Percentiles rank a stretch among this genome's conserved stretches.
These are phyloP conservation scores for Podospora bellae-mahoneyi DNA, from an alignment of 495 filamentous ascomycete species.

Conservation along the genomic window DNA sequence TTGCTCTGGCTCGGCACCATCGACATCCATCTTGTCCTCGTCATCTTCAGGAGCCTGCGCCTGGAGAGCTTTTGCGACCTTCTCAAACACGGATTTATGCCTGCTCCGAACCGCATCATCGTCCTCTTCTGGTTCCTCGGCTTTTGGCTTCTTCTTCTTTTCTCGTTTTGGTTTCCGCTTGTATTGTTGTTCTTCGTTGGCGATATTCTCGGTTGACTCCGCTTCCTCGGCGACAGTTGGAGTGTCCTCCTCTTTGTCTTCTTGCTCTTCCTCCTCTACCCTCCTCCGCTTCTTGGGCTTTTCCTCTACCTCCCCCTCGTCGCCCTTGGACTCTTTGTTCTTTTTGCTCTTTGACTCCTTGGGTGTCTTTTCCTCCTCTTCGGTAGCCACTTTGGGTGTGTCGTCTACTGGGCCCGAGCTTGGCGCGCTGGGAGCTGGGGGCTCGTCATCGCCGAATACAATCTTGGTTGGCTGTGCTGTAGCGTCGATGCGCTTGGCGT, in stretches of 20 bases:
- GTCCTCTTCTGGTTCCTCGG: conserved; percentile 16
- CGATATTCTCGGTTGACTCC: background rate
- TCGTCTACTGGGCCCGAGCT: background rate
- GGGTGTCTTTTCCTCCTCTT: conserved; percentile 3
- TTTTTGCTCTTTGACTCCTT: background rate
- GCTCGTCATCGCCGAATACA: conserved; percentile 10
- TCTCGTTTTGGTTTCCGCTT: conserved; percentile 25
- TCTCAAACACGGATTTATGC: conserved; percentile 47
- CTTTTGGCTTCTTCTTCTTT: conserved; percentile 38
- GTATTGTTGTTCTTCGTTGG: background rate
- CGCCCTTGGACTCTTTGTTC: background rate
- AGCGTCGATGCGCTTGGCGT: conserved; percentile 5
- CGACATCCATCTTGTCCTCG: conserved; percentile 30
- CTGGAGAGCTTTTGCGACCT: conserved; percentile 47
- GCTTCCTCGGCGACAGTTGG: background rate
- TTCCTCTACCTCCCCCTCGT: background rate
- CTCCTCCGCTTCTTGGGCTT: background rate
- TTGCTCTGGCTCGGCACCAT: conserved; percentile 22
- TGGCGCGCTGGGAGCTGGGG: conserved; percentile 5
- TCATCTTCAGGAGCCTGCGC: conserved; percentile 18
- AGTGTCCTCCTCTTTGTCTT: background rate
- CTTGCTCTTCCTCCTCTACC: background rate
- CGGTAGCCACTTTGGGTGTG: conserved; percentile 1
- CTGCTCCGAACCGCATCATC: conserved; percentile 28
- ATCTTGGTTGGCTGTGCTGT: conserved; percentile 5